Evolutionary conservation across 768 basidiomycete species (phyloP), one percentile per base, ranked within the genome.

Genomic region (Mycena rebaudengoi): DNA sequence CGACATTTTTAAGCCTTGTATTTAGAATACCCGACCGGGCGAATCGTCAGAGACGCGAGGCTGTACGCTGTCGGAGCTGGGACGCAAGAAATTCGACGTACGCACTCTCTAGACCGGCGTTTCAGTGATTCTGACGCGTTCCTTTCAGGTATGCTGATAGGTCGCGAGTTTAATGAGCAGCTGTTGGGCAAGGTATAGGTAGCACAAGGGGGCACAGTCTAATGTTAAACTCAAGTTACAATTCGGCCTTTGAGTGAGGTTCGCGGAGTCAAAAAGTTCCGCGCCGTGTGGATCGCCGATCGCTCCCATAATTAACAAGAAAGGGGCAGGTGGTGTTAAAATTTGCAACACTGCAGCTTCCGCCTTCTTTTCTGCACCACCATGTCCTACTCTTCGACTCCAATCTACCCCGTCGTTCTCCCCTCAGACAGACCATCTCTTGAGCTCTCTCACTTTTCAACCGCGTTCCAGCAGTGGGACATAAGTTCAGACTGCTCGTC

Each of bases 131-230:
- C n/a, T n/a, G n/a, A n/a, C n/a, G n/a, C n/a, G n/a, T n/a, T n/a
- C n/a, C n/a, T n/a, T n/a, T n/a, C n/a, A n/a, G n/a, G n/a, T n/a
- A 96, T 96, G 95, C 78, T 97, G 61, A 97, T 98, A 60, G 96
- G 96, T 30, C 83, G 96, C 64, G 96, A 95, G 73, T 96, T 98
- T 78, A 98, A 96, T 72, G 82, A 90, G 64, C 84, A 92, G 72
- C 79, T 87, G 56, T 44, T 61, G 40, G 56, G 48, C 12, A 66
- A 58, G 45, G 56, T 25, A 52, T 59, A 59, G 25, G 23, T 58
- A 50, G 65, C 54, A 55, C 35, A 53, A 52, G 46, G 35, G 23
- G 21, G 7, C 21, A 25, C 5, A 8, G 13, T 23, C 10, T 35
- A 7, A 44, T 32, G 40, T 63, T 40, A 23, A 56, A 21, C 78